Percentiles rank a stretch among this genome's conserved stretches.
phyloP scores from a whole-genome alignment of 2,329 filamentous ascomycete species.

The Xylariaceae sp. region DNA sequence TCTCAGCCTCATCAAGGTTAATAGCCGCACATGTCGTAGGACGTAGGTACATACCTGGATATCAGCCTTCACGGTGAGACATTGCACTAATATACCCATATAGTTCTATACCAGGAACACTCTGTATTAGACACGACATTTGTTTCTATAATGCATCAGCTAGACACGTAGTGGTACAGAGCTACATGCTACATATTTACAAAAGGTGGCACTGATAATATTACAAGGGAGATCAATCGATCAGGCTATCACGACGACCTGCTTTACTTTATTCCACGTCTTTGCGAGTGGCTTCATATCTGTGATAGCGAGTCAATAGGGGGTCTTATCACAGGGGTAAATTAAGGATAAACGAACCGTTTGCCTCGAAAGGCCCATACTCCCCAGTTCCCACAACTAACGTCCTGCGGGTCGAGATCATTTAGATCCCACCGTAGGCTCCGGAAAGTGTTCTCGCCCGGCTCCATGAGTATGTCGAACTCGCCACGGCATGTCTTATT shows the following conservation, averaged over 20 bases:
- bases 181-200: neutral
- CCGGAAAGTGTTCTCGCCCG: conserved; percentile 91
- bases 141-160: neutral
- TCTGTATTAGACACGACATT: neutral
- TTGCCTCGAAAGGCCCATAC: conserved; percentile 97
- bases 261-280: conserved; percentile 41
- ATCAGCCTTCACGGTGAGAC: too few species aligned
- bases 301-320: conserved; percentile 46
- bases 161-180: conserved; percentile 1
- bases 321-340: conserved; percentile 6
- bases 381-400: conserved; percentile 96
- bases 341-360: conserved; percentile 64
- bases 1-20: too few species aligned
- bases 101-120: conserved; percentile 2
- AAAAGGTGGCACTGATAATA: conserved; percentile 1
- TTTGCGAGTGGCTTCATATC: conserved; percentile 68
- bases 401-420: conserved; percentile 90
- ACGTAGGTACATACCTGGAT: too few species aligned
- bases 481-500: conserved; percentile 84
- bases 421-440: conserved; percentile 97
- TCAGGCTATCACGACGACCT: neutral
- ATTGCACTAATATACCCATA: neutral
- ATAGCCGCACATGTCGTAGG: too few species aligned
- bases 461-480: conserved; percentile 89
- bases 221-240: neutral